Percentiles rank a stretch among this genome's conserved stretches.
Conservation (phyloP, 192 early-diverging fungal species). For the Podila horticola region DNA sequence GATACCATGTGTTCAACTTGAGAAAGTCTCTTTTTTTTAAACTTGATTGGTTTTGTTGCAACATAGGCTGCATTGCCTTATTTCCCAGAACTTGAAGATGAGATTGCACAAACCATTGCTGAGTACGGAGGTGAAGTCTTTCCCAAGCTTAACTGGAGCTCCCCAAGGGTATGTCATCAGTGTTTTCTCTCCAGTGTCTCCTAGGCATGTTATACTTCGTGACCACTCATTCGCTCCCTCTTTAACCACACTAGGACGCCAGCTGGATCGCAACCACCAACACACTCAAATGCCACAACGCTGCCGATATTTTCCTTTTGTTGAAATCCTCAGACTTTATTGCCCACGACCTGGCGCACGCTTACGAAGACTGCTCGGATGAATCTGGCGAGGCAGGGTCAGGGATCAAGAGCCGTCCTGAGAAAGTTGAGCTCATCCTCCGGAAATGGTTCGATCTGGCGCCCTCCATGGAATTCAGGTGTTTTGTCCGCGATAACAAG, state of each 20-base stretch:
- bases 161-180: constrained; percentile 66
- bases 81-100: constrained; percentile 72
- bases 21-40: background rate
- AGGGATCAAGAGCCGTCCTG: constrained; percentile 43
- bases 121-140: constrained; percentile 85
- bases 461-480: constrained; percentile 95
- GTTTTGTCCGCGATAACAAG: constrained; percentile 82
- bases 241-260: constrained; percentile 70
- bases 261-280: constrained; percentile 88
- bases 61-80: constrained; percentile 42
- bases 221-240: background rate
- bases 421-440: constrained; percentile 77
- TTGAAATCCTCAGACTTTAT: constrained; percentile 95
- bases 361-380: constrained; percentile 76
- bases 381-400: constrained; percentile 19
- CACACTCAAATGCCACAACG: constrained; percentile 78
- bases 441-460: constrained; percentile 90
- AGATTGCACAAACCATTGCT: constrained; percentile 73
- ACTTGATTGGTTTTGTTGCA: background rate
- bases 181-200: constrained; percentile 18
- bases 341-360: constrained; percentile 80
- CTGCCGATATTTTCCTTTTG: constrained; percentile 86
- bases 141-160: constrained; percentile 96
- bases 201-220: background rate
- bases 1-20: background rate